Evolutionary conservation across 148 eudicot species (phyloP), one percentile per base, ranked within the genome.

Genomic region (Pouteria glomerata): DNA sequence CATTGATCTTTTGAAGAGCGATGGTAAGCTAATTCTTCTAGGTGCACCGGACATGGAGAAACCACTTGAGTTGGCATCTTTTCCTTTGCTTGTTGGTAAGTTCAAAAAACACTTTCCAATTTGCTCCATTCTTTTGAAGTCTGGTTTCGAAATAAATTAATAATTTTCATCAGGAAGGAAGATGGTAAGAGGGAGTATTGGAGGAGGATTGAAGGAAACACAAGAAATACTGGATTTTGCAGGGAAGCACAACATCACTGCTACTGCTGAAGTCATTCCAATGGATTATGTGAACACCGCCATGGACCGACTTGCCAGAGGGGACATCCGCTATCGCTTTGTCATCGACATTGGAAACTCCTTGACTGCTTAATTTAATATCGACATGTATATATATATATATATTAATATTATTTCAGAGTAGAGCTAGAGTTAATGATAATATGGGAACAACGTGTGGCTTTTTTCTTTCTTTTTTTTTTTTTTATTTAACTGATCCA

Each of bases 211-310:
- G 72, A 69, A 69, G 33, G 72, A 69, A 62, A 69, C 62, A 1
- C 73, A 69, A 69, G 73, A 69, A 69, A 69, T 69, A 62, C 10
- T 69, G 26, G 73, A 69, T 53, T 55, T 69, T 69, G 73, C 73
- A 1, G 35, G 62, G 50, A 35, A 69, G 30, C 73, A 69, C 24
- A 69, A 69, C 30, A 69, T 69, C 11, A 45, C 50, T 6, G 50
- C 50, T 11, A 13, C 11, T 45, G 50, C 12, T 45, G 50, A 45
- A 11, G 14, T 45, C 50, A 45, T 45, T 45, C 13, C 50, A 12
- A 45, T 45, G 50, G 50, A 45, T 11, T 11, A 45, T 45, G 50
- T 45, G 14, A 45, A 45, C 50, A 45, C 50, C 14, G 50, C 50
- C 13, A 45, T 45, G 50, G 50, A 8, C 13, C 12, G 50, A 6